These are phyloP conservation scores for Cordyceps tenuipes DNA, from an alignment of 2,329 filamentous ascomycete species.

Conservation along the genomic window DNA sequence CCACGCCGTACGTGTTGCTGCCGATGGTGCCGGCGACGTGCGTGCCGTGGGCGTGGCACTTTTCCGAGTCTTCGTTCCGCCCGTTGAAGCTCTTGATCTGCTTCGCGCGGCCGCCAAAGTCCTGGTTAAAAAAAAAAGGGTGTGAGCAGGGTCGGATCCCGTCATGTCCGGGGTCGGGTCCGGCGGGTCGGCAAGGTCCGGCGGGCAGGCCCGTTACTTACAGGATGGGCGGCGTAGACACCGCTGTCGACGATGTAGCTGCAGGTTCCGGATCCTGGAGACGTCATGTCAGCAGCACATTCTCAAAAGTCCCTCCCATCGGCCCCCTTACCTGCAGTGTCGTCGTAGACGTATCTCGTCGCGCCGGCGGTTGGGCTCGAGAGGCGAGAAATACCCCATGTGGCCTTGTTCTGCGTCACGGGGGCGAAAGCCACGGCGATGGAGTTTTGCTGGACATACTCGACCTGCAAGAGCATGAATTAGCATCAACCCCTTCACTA, in stretches of 20 bases:
- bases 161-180: background rate
- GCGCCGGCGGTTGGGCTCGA: constrained; percentile 22
- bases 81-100: constrained; percentile 29
- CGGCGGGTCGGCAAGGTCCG: too few species aligned
- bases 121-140: constrained; percentile 9
- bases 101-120: constrained; percentile 35
- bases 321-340: constrained; percentile 20
- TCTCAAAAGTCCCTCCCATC: background rate
- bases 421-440: constrained; percentile 16
- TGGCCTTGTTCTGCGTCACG: constrained; percentile 12
- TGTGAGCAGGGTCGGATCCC: too few species aligned
- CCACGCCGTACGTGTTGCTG: constrained; percentile 33
- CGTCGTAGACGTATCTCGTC: constrained; percentile 26
- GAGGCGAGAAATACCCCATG: constrained; percentile 29
- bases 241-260: constrained; percentile 38
- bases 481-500: background rate
- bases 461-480: constrained; percentile 16
- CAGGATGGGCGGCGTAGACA: constrained; percentile 25
- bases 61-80: constrained; percentile 23
- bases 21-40: constrained; percentile 34
- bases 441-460: constrained; percentile 29
- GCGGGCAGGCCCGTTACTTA: constrained; percentile 15
- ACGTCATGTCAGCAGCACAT: background rate
- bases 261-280: constrained; percentile 23
- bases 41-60: constrained; percentile 32